A percentile compares a stretch with the other conserved stretches of the same genome.
Evolutionary conservation across 495 filamentous ascomycete species (phyloP).

Genomic region (Bryoglossum gracile): DNA sequence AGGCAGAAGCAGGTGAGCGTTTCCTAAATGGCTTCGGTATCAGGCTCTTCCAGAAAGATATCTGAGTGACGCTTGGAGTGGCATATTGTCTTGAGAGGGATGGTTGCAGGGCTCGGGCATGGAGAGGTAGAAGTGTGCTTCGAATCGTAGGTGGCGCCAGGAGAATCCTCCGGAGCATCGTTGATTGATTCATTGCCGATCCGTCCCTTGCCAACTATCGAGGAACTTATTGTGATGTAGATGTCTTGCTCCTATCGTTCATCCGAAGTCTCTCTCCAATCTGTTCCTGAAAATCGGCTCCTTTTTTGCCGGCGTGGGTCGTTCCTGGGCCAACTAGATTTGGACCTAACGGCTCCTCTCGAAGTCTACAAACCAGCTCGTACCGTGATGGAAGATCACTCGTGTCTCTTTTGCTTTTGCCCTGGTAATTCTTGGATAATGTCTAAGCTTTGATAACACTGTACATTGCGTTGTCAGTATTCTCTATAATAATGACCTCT

Average conservation of each 20-base stretch:
- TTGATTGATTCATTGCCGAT: constrained; percentile 16
- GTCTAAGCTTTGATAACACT: constrained; percentile 20
- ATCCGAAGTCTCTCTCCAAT: no score
- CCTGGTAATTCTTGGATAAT: constrained; percentile 21
- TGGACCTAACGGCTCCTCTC: no score
- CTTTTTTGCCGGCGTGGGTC: constrained; percentile 3
- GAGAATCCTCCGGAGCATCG: constrained; percentile 13
- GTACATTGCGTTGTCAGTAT: neutral
- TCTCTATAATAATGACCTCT: constrained; percentile 37
- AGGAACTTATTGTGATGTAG: no score
- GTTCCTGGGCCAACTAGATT: constrained; percentile 7
- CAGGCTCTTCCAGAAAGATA: constrained; percentile 64
- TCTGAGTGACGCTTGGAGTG: constrained; percentile 51
- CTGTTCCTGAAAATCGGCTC: no score
- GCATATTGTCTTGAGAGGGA: constrained; percentile 7
- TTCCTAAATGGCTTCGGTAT: constrained; percentile 45
- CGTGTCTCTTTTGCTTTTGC: neutral
- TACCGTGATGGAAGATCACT: constrained; percentile 9
- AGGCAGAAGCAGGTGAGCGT: constrained; percentile 9
- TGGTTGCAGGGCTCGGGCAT: neutral
- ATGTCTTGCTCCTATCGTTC: no score
- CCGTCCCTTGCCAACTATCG: no score
- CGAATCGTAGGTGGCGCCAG: constrained; percentile 18
- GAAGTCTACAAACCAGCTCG: no score
- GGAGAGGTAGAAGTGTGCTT: constrained; percentile 6